Conservation (phyloP, 495 filamentous ascomycete species). For the Neurospora cerealis region DNA sequence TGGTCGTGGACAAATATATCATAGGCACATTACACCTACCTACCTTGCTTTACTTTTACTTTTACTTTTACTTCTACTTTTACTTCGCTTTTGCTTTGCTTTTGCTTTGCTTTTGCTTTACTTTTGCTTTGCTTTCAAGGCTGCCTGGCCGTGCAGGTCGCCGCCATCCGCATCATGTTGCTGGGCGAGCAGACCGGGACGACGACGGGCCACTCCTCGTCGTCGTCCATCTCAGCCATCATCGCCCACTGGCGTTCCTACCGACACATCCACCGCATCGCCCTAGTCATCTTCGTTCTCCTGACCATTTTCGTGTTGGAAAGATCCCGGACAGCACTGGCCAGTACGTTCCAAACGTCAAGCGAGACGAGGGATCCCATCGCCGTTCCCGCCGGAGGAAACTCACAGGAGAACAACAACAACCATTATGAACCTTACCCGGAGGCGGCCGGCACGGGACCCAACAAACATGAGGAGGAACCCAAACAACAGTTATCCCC, state of each 20-base stretch:
- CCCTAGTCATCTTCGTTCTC: constrained; percentile 3
- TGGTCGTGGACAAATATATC: neutral
- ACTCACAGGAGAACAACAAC: neutral
- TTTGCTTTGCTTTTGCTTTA: neutral
- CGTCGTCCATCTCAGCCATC: neutral
- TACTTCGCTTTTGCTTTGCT: too few species aligned
- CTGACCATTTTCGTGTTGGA: constrained; percentile 7
- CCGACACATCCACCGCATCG: constrained; percentile 7
- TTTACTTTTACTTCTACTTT: too few species aligned
- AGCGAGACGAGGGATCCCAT: neutral
- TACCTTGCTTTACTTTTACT: too few species aligned
- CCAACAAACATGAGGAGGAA: neutral
- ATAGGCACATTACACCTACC: neutral
- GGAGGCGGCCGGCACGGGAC: neutral
- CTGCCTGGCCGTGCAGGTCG: neutral
- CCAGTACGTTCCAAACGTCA: neutral
- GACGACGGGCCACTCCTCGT: neutral
- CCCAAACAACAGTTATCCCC: neutral
- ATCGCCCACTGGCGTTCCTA: constrained; percentile 9
- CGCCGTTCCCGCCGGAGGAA: neutral
- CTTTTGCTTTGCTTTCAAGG: neutral
- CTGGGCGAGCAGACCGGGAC: neutral
- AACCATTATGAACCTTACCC: neutral
- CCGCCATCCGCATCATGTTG: neutral
- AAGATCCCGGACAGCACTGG: constrained; percentile 1